phyloP scores from a whole-genome alignment of 306 rosid species.

The Pyrus pyrifolia region DNA sequence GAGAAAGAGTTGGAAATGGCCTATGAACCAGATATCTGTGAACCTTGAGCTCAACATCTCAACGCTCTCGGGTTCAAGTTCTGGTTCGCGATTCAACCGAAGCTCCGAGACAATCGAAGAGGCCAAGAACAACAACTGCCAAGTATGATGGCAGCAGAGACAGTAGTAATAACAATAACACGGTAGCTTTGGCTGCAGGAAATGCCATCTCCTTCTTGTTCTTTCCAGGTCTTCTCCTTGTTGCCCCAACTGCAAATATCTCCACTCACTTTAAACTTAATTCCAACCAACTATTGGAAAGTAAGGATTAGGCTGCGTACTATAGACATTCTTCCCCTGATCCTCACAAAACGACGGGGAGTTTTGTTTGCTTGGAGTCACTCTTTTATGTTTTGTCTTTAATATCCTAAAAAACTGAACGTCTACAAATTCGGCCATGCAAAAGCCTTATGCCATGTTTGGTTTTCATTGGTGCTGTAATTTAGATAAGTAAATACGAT shows the following conservation, averaged over 20 bases:
- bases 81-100: background rate
- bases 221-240: slow-evolving; percentile 40
- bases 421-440: background rate
- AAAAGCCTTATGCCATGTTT: background rate
- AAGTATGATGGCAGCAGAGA: background rate
- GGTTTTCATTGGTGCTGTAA: background rate
- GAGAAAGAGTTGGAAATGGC: slow-evolving; percentile 38
- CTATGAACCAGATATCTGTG: slow-evolving; percentile 18
- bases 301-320: too few relatives aligned
- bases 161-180: slow-evolving; percentile 1
- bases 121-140: background rate
- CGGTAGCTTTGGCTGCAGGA: slow-evolving; percentile 48
- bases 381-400: background rate
- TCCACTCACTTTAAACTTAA: slow-evolving; percentile 28
- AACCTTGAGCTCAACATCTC: slow-evolving; percentile 45
- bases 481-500: too few relatives aligned
- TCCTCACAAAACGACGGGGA: too few relatives aligned
- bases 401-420: background rate
- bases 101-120: background rate
- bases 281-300: background rate
- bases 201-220: slow-evolving; percentile 43
- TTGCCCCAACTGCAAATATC: slow-evolving; percentile 45
- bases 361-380: too few relatives aligned
- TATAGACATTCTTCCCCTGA: fast-evolving
- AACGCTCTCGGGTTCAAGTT: background rate